Conservation (phyloP, 139 green algal species). For the Monoraphidium neglectum region DNA sequence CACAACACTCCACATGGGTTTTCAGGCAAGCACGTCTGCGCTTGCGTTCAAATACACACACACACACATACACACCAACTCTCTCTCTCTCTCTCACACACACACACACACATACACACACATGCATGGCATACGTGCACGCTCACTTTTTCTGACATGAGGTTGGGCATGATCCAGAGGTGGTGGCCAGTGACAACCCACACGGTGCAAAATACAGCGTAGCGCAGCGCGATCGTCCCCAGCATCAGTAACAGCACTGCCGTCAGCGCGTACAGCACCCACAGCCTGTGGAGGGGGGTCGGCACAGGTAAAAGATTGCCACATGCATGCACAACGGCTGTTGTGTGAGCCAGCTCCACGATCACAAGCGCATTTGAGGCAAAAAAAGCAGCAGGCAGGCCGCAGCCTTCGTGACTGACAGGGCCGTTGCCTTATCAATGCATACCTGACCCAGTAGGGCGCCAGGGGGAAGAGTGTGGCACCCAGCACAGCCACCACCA, state of each 20-base stretch:
- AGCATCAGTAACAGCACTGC: slow-evolving; percentile 9
- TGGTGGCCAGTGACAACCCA: slow-evolving; percentile 69
- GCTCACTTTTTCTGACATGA: slow-evolving; percentile 73
- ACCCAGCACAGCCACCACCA: slow-evolving; percentile 41
- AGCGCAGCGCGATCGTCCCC: slow-evolving; percentile 29
- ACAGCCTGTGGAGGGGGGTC: slow-evolving; percentile 11
- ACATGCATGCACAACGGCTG: neutral
- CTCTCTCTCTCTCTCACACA: too few species aligned
- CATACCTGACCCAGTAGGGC: slow-evolving; percentile 42
- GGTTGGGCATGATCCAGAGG: slow-evolving; percentile 87
- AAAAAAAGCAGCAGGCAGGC: neutral
- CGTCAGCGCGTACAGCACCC: slow-evolving; percentile 11
- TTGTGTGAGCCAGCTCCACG: neutral
- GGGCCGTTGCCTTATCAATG: too few species aligned
- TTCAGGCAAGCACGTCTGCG: too few species aligned
- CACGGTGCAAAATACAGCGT: slow-evolving; percentile 53
- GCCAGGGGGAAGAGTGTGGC: slow-evolving; percentile 67
- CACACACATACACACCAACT: too few species aligned
- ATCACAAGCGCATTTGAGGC: neutral
- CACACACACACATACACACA: too few species aligned
- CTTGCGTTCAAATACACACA: too few species aligned
- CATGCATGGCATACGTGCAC: too few species aligned
- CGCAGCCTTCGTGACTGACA: neutral
- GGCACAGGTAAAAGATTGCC: neutral
- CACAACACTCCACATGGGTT: too few species aligned